Evolutionary conservation across 2,329 filamentous ascomycete species (phyloP).

Genomic region (Pestalotiopsis sp.): DNA sequence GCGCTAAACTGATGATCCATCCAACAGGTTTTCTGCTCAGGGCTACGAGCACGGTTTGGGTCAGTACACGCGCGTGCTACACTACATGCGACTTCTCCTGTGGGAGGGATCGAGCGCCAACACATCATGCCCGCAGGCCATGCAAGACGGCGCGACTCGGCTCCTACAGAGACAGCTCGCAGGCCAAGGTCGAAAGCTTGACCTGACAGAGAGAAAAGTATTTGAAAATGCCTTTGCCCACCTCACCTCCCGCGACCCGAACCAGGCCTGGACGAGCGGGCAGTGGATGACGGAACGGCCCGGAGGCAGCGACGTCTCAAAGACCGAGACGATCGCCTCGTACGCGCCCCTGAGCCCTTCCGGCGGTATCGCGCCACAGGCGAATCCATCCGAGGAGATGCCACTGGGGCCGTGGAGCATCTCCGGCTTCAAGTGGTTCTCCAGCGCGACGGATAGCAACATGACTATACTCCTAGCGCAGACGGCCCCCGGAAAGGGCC

Average conservation of each 20-base stretch:
- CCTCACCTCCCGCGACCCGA: constrained; percentile 44
- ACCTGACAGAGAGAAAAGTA: constrained; percentile 25
- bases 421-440: constrained; percentile 67
- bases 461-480: constrained; percentile 59
- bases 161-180: constrained; percentile 32
- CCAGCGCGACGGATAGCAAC: constrained; percentile 61
- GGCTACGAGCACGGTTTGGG: constrained; percentile 58
- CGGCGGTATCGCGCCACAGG: constrained; percentile 11
- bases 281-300: constrained; percentile 66
- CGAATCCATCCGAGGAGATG: constrained; percentile 17
- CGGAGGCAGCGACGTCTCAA: constrained; percentile 59
- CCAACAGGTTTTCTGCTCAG: constrained; percentile 52
- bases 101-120: constrained; percentile 26
- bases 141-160: constrained; percentile 51
- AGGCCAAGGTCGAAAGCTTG: constrained; percentile 12
- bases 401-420: constrained; percentile 43
- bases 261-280: constrained; percentile 56
- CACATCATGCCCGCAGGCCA: constrained; percentile 50
- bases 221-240: constrained; percentile 41
- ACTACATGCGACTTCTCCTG: constrained; percentile 49
- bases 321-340: constrained; percentile 55
- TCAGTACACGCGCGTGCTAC: constrained; percentile 55
- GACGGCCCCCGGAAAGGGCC: constrained; percentile 37
- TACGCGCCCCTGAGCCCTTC: constrained; percentile 16
- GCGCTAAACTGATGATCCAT: constrained; percentile 21